Base-by-base conservation (phyloP, 495 filamentous ascomycete species). In the Gamarada debralockiae region DNA sequence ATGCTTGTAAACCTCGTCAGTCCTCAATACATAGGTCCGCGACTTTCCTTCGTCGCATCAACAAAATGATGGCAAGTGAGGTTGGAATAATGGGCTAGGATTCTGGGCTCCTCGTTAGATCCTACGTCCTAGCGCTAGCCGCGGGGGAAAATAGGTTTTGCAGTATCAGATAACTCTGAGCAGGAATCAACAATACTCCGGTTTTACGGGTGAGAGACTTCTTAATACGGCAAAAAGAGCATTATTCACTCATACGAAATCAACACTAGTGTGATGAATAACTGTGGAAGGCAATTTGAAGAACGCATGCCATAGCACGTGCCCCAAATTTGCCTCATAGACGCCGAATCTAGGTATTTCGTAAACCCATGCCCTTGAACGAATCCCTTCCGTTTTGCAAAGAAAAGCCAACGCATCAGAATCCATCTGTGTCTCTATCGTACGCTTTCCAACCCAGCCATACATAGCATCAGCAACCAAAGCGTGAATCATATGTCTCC, bases 381-480 rank as follows among this genome's bases (percentile, higher is more conserved):
- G 14, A 36, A 37, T 49, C 27, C 29, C 29, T 18, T 50, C 15
- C 36, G 10, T 23, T 50, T 50, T 43, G 3, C n/a, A 44, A 29
- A 29, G 27, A 41, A 55, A 34, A 37, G n/a, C 18, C 45, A 55
- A 44, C 36, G 53, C 53, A 48, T 50, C 27, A n/a, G 34, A 40
- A 13, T 48, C 44, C 3, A 33, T 15, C 51, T n/a, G 10, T 21
- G 20, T 1, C 24, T 41, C 47, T 51, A 59, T 59, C 52, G 47
- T 51, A 55, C 45, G 23, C 52, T 59, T 55, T 55, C 50, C 51
- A 55, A 52, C 8, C 23, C 34, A 31, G 15, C 41, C 27, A 4
- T 5, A 29, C 5, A 29, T 29, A 10, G 27, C 27, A 5, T 29
- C 10, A 29, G 27, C 27, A 29, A 29, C 10, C 27, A 29, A 29